Evolutionary conservation across 768 basidiomycete species (phyloP).

Genomic region (Boletus sp.): DNA sequence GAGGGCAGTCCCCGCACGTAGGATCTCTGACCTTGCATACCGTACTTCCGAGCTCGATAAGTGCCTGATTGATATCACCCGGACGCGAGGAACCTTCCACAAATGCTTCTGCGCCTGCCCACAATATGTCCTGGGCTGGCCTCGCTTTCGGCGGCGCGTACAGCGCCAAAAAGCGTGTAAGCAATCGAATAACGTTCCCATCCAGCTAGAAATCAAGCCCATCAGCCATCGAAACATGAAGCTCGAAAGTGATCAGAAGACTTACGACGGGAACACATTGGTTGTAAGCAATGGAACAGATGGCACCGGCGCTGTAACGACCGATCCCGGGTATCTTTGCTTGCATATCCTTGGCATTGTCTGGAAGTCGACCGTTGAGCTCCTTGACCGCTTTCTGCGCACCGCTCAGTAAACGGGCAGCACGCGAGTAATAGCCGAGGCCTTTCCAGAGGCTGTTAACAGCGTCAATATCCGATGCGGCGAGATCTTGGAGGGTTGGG

Average conservation of each 20-base stretch:
- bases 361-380: constrained; percentile 69
- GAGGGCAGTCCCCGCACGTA: constrained; percentile 67
- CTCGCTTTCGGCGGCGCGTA: constrained; percentile 83
- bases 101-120: constrained; percentile 72
- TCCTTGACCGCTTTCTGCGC: constrained; percentile 75
- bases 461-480: constrained; percentile 70
- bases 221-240: neutral
- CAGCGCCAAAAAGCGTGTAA: constrained; percentile 79
- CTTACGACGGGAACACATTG: constrained; percentile 81
- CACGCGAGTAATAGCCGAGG: constrained; percentile 87
- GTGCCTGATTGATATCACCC: constrained; percentile 87
- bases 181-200: constrained; percentile 85
- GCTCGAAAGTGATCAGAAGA: constrained; percentile 7
- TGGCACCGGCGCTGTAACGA: constrained; percentile 83
- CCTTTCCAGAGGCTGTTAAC: constrained; percentile 93
- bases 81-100: constrained; percentile 56
- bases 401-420: constrained; percentile 77
- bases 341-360: constrained; percentile 79
- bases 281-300: constrained; percentile 87
- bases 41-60: constrained; percentile 94
- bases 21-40: constrained; percentile 88
- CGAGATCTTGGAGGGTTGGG: constrained; percentile 76
- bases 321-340: constrained; percentile 84
- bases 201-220: constrained; percentile 57
- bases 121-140: constrained; percentile 73